phyloP scores from a whole-genome alignment of 2,329 filamentous ascomycete genomes.

The Nannizziopsis arthrosporioides region DNA sequence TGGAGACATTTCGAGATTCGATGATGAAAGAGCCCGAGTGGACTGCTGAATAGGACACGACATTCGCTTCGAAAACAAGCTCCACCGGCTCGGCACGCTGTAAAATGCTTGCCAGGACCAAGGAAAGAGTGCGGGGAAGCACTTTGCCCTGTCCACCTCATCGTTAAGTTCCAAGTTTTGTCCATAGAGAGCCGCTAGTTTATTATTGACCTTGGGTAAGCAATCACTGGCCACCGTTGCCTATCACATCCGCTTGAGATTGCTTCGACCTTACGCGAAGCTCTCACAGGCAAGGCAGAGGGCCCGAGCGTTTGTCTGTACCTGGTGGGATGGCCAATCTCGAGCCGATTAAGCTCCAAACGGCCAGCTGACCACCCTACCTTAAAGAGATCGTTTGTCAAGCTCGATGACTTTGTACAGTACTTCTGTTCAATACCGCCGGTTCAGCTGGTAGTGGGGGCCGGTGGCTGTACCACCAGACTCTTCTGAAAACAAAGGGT shows the following conservation, averaged over 20 bases:
- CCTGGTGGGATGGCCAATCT: neutral
- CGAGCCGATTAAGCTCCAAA: neutral
- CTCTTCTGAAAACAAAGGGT: too few relatives aligned
- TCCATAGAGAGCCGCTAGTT: neutral
- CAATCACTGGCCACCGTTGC: neutral
- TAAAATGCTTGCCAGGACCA: neutral
- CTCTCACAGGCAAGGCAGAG: neutral
- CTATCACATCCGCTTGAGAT: neutral
- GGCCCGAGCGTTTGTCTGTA: neutral
- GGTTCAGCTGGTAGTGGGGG: too few relatives aligned
- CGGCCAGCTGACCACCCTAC: neutral
- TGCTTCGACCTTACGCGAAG: slow-evolving; percentile 4
- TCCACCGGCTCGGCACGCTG: neutral
- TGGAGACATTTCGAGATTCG: neutral
- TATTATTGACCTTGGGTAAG: neutral
- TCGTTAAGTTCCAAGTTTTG: neutral
- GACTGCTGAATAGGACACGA: too few relatives aligned
- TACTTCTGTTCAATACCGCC: too few relatives aligned
- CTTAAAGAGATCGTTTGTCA: too few relatives aligned
- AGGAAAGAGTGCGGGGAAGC: slow-evolving; percentile 4
- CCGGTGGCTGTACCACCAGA: too few relatives aligned
- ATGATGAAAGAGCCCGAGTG: neutral
- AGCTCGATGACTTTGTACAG: too few relatives aligned
- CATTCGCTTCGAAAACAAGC: neutral
- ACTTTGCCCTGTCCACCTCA: neutral